Evolutionary conservation across 306 rosid species (phyloP).

Genomic region (Clitoria ternatea): DNA sequence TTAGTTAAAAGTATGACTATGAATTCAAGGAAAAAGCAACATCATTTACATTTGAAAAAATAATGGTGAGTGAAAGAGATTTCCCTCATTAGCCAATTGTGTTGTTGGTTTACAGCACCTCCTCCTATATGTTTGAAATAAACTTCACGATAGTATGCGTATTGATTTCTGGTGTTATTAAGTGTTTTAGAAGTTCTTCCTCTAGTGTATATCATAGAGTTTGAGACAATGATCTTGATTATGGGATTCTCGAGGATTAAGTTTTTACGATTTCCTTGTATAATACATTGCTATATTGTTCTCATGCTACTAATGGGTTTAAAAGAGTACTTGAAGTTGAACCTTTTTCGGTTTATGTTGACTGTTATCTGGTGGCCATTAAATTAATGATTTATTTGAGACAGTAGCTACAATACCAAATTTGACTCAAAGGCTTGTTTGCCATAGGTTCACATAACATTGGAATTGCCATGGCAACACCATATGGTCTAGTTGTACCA

Average conservation of each 20-base stretch:
- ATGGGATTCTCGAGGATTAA: not conserved
- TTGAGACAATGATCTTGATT: not conserved
- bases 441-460: constrained; percentile 80
- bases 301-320: not conserved
- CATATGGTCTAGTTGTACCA: constrained; percentile 85
- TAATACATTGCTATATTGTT: not conserved
- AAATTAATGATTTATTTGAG: constrained; percentile 18
- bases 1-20: not conserved
- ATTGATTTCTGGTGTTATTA: not conserved
- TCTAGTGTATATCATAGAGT: not conserved
- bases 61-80: not conserved
- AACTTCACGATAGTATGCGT: not conserved
- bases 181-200: not conserved
- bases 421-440: constrained; percentile 21
- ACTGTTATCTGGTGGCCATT: not conserved
- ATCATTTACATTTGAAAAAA: not conserved
- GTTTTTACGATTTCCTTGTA: not conserved
- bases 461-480: constrained; percentile 92
- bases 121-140: not conserved
- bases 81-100: not conserved
- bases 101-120: not conserved
- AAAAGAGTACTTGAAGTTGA: not conserved
- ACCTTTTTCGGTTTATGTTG: not conserved
- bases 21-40: not conserved
- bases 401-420: not conserved